phyloP scores from a whole-genome alignment of 352 stramenopile genomes.

The Phytophthora idaei region DNA sequence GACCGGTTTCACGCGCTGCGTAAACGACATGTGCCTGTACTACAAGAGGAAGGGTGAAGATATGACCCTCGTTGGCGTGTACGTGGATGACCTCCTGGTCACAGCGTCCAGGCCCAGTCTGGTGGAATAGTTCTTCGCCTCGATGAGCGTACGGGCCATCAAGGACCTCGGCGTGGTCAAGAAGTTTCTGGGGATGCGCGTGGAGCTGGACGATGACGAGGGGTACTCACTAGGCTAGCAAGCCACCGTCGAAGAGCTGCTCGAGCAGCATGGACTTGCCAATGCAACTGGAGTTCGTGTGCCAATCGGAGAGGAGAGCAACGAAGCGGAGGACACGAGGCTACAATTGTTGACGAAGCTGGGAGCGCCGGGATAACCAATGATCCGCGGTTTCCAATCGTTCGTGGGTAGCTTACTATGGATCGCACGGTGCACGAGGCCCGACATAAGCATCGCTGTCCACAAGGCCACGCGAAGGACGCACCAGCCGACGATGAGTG shows the following conservation, averaged over 20 bases:
- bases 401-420: neutral
- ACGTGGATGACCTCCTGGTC: slow-evolving; percentile 31
- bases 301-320: no score
- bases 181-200: slow-evolving; percentile 39
- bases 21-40: slow-evolving; percentile 13
- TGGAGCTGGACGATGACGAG: neutral
- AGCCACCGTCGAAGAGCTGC: no score
- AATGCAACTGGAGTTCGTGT: no score
- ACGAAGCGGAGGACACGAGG: no score
- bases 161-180: slow-evolving; percentile 34
- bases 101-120: slow-evolving; percentile 9
- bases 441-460: neutral
- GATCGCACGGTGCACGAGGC: neutral
- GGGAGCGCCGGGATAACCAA: no score
- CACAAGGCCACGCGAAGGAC: neutral
- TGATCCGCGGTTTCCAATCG: no score
- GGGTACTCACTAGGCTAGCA: no score
- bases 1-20: slow-evolving; percentile 1
- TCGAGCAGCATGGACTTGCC: no score
- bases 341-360: no score
- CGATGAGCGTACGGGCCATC: slow-evolving; percentile 23
- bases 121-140: slow-evolving; percentile 6
- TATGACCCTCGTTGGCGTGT: slow-evolving; percentile 13
- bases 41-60: neutral
- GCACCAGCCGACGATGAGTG: neutral